Conservation (phyloP, 2,329 filamentous ascomycete species). For the Pyrenophora teres region DNA sequence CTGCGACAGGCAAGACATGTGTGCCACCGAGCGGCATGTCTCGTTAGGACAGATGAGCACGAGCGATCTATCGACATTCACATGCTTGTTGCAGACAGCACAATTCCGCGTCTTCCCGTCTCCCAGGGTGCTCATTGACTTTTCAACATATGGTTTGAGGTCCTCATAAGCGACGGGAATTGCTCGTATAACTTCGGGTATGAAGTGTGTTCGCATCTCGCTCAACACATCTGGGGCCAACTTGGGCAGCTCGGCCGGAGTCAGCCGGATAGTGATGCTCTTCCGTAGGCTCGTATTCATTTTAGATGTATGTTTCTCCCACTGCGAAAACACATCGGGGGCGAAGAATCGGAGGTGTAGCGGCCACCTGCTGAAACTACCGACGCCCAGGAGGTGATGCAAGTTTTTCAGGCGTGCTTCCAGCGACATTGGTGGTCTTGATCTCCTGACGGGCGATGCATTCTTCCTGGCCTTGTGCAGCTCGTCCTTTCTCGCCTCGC, state of each 20-base stretch:
- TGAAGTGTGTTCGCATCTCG: constrained; percentile 29
- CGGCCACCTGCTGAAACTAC: constrained; percentile 83
- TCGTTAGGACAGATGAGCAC: constrained; percentile 58
- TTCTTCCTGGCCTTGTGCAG: constrained; percentile 36
- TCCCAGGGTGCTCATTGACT: constrained; percentile 47
- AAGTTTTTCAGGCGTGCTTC: constrained; percentile 76
- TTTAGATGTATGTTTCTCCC: constrained; percentile 60
- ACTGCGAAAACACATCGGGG: constrained; percentile 69
- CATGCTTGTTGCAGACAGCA: constrained; percentile 53
- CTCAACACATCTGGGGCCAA: constrained; percentile 24
- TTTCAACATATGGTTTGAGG: constrained; percentile 58
- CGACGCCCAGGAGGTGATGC: constrained; percentile 76
- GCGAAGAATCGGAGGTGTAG: constrained; percentile 79
- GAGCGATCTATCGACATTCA: constrained; percentile 48
- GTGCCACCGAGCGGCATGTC: constrained; percentile 56
- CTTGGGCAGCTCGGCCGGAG: constrained; percentile 33
- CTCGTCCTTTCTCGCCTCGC: constrained; percentile 42
- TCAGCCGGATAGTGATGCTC: constrained; percentile 36
- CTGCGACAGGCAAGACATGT: constrained; percentile 61
- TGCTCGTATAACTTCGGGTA: constrained; percentile 41
- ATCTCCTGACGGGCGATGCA: constrained; percentile 46
- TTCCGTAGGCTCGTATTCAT: constrained; percentile 30
- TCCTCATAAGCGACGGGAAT: constrained; percentile 60
- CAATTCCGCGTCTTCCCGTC: constrained; percentile 44
- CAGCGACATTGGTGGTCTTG: constrained; percentile 62